Conservation (phyloP, 805 yeast species). For the Ogataea pini region DNA sequence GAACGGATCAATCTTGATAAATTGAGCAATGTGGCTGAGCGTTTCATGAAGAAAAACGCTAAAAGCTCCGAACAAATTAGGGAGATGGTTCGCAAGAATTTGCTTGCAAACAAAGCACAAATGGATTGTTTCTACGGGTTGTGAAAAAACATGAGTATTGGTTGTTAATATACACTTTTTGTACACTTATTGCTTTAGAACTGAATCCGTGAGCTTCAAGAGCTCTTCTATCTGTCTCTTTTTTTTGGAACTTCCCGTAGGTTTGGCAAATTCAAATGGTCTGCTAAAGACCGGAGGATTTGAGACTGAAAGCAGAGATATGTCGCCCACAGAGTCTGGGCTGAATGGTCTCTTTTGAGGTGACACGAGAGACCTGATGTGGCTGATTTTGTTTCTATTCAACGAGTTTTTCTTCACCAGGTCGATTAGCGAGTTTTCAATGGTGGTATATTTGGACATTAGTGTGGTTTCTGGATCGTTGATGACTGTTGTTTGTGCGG, state of each 20-base stretch:
- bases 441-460: constrained; percentile 19
- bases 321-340: constrained; percentile 7
- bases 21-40: constrained; percentile 23
- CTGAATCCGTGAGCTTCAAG: constrained; percentile 28
- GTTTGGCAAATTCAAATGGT: constrained; percentile 15
- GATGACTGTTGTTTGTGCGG: not conserved
- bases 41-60: constrained; percentile 23
- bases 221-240: constrained; percentile 22
- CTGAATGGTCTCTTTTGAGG: constrained; percentile 8
- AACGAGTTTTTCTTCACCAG: constrained; percentile 11
- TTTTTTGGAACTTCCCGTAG: constrained; percentile 7
- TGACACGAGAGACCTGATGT: constrained; percentile 14
- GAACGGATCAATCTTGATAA: constrained; percentile 21
- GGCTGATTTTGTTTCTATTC: constrained; percentile 13
- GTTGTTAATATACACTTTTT: constrained; percentile 2
- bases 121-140: constrained; percentile 28
- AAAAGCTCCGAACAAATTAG: constrained; percentile 19
- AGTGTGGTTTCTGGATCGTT: constrained; percentile 20
- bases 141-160: not conserved
- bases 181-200: constrained; percentile 18
- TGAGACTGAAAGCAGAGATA: constrained; percentile 16
- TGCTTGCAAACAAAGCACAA: constrained; percentile 28
- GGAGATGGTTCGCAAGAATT: constrained; percentile 21
- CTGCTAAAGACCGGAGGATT: constrained; percentile 8
- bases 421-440: constrained; percentile 19